Conservation (phyloP, 441 rosid species). For the Breynia disticha region DNA sequence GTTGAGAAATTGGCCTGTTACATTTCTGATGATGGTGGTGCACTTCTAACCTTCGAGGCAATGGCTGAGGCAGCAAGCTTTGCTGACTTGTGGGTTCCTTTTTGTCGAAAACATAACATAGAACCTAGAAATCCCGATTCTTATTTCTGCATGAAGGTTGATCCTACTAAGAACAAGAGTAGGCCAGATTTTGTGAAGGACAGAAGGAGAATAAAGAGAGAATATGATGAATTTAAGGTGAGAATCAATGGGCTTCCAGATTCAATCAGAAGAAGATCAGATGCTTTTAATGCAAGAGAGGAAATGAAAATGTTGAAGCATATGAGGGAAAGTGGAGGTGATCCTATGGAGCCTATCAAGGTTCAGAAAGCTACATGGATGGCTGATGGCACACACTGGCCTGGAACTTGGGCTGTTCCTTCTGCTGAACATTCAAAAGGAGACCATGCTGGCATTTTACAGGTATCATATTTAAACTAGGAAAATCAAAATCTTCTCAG, state of each 20-base stretch:
- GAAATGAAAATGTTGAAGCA: conserved; percentile 82
- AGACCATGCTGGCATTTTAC: conserved; percentile 79
- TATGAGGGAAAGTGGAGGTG: conserved; percentile 56
- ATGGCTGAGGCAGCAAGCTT: conserved; percentile 86
- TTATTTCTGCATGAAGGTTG: conserved; percentile 64
- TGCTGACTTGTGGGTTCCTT: conserved; percentile 90
- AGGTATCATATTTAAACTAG: conserved; percentile 18
- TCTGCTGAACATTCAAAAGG: conserved; percentile 69
- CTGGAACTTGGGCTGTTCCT: conserved; percentile 63
- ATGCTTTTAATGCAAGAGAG: conserved; percentile 88
- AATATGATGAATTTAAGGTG: conserved; percentile 75
- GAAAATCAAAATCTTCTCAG: conserved; percentile 1
- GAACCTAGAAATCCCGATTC: conserved; percentile 84
- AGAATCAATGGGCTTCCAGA: conserved; percentile 68
- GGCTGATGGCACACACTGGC: conserved; percentile 99
- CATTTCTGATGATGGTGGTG: conserved; percentile 85
- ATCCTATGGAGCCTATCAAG: conserved; percentile 50
- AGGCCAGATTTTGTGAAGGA: conserved; percentile 79
- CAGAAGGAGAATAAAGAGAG: conserved; percentile 73
- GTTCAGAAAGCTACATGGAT: conserved; percentile 90
- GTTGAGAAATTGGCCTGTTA: conserved; percentile 76
- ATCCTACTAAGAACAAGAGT: conserved; percentile 82
- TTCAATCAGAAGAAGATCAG: conserved; percentile 85
- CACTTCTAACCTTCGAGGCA: conserved; percentile 82
- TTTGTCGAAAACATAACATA: conserved; percentile 74